Percentiles rank a stretch among this genome's conserved stretches.
phyloP scores from a whole-genome alignment of 106 monocot genomes.

The Vanilla planifolia region DNA sequence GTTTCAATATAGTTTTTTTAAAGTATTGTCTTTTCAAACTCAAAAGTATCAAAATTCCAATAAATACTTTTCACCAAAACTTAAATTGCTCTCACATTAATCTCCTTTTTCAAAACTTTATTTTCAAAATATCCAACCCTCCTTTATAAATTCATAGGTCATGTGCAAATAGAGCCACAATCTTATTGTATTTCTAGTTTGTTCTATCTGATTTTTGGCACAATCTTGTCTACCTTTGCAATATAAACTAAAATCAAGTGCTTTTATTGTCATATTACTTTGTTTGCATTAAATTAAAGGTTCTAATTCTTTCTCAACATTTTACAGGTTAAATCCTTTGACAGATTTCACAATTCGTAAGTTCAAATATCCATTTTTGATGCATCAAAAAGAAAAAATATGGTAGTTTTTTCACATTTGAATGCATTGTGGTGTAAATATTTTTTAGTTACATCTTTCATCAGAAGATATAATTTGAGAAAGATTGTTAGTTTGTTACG shows the following conservation, averaged over 20 bases:
- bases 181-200: no score
- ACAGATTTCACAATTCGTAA: slow-evolving; percentile 7
- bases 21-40: no score
- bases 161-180: no score
- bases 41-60: no score
- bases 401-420: neutral
- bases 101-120: no score
- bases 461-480: no score
- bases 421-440: neutral
- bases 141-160: no score
- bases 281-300: neutral
- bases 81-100: no score
- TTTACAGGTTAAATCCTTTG: slow-evolving; percentile 3
- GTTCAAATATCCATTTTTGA: neutral
- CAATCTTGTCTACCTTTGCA: neutral
- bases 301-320: neutral
- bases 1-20: no score
- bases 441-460: neutral
- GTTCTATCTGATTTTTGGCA: neutral
- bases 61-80: no score
- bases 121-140: no score
- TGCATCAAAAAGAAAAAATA: neutral
- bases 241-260: neutral
- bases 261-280: neutral
- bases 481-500: no score